Base-by-base conservation (phyloP, 225 moss, liverwort and hornwort genomes). In the Rhytidiadelphus loreus region DNA sequence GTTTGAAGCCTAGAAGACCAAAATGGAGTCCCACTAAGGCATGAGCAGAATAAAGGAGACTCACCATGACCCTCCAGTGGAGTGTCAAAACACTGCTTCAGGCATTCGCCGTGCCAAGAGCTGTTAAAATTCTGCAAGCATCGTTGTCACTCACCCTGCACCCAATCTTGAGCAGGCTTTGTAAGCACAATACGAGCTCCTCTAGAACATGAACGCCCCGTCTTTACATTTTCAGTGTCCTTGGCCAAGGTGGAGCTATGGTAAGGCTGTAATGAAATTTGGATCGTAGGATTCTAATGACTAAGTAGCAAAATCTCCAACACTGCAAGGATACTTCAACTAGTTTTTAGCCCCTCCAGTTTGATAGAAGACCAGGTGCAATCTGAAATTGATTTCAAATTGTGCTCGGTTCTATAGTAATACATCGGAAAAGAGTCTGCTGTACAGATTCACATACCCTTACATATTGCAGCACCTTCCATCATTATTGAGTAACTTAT, bases 401-500 rank as follows among this genome's bases (percentile, higher is more conserved):
- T 92, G 86, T 61, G 79, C 86, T 74, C 88, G 62, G 46, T 72
- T 66, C 60, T 32, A 35, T 50, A 88, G 73, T 78, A 65, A 52
- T 88, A 86, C 90, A 90, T 65, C 88, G 83, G 76, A 82, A 86
- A 86, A 88, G 82, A 78, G 92, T 70, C 82, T 73, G 85, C 68
- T 88, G 88, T 90, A 89, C 87, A 87, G 82, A 74, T 83, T 78
- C 83, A 64, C 70, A 86, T 83, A 75, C 60, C 87, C 71, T 90
- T 66, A 79, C 88, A 93, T 91, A 86, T 83, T 93, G 92, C 94
- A 94, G 90, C 94, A 94, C 85, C 87, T 89, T 78, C 59, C 91
- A 69, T 90, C 85, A 61, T 91, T 90, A 56, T 10, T 89, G 52
- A 93, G 93, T 70, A 94, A 88, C 73, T 92, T 95, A 69, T 90